Evolutionary conservation across 352 stramenopile species (phyloP).

Genomic region (Halophytophthora batemanensis): DNA sequence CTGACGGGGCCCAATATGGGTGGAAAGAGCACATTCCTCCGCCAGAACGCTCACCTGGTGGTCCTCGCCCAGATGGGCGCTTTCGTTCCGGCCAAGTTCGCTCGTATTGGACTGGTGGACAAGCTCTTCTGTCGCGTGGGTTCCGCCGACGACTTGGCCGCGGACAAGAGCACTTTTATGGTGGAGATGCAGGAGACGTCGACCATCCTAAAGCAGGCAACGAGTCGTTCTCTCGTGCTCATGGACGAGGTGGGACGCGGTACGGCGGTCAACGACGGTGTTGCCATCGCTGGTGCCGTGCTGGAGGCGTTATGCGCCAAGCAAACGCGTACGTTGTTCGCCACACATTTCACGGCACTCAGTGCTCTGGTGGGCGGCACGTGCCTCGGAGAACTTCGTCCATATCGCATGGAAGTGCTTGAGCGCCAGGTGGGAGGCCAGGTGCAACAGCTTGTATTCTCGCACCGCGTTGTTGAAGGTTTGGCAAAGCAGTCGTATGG

Average conservation of each 20-base stretch:
- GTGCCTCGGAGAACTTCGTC: slow-evolving; percentile 36
- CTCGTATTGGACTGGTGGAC: slow-evolving; percentile 67
- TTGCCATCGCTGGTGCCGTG: slow-evolving; percentile 76
- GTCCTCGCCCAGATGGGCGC: slow-evolving; percentile 79
- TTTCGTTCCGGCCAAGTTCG: slow-evolving; percentile 77
- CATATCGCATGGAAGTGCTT: slow-evolving; percentile 73
- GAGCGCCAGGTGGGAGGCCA: slow-evolving; percentile 21
- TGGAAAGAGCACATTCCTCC: slow-evolving; percentile 84
- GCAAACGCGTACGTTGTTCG: slow-evolving; percentile 68
- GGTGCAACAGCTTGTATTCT: slow-evolving; percentile 63
- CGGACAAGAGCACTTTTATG: slow-evolving; percentile 84
- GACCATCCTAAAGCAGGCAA: slow-evolving; percentile 72
- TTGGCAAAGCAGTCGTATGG: slow-evolving; percentile 74
- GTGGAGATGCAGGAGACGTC: slow-evolving; percentile 88
- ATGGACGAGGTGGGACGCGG: slow-evolving; percentile 88
- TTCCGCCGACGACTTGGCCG: slow-evolving; percentile 74
- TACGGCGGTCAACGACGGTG: slow-evolving; percentile 73
- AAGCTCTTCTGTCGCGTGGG: slow-evolving; percentile 83
- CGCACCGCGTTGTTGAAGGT: slow-evolving; percentile 69
- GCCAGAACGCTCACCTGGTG: slow-evolving; percentile 74
- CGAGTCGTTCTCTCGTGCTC: slow-evolving; percentile 73
- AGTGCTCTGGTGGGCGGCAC: slow-evolving; percentile 30
- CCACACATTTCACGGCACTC: slow-evolving; percentile 83
- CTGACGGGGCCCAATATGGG: slow-evolving; percentile 89
- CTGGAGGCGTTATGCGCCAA: slow-evolving; percentile 65